phyloP scores from a whole-genome alignment of 352 stramenopile genomes.

The Pythium coloratum region DNA sequence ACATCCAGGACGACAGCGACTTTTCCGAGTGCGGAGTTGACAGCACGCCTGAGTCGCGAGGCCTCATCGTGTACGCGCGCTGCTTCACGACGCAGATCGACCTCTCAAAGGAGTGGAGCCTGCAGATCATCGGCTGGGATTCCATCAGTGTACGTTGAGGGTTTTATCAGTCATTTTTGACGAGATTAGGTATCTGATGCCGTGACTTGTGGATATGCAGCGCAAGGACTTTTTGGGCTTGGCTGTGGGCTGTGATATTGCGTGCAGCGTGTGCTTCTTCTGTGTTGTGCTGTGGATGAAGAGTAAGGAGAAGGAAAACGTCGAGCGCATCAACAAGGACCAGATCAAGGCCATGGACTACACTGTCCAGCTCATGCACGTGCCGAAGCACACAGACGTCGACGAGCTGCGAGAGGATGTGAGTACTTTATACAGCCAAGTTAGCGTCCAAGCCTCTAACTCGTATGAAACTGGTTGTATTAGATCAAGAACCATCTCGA shows the following conservation, averaged over 20 bases:
- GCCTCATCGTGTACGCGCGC: conserved; percentile 66
- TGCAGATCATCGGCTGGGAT: conserved; percentile 81
- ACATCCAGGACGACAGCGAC: conserved; percentile 55
- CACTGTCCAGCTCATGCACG: conserved; percentile 71
- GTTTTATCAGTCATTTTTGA: not conserved
- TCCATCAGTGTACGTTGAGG: conserved; percentile 60
- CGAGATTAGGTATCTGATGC: not conserved
- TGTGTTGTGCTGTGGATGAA: conserved; percentile 71
- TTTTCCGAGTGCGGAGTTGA: conserved; percentile 44
- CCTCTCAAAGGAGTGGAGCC: conserved; percentile 64
- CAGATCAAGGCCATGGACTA: conserved; percentile 78
- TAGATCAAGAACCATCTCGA: conserved; percentile 72
- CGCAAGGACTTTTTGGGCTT: conserved; percentile 66
- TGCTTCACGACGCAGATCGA: conserved; percentile 83
- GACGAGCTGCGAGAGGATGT: conserved; percentile 64
- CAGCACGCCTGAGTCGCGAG: conserved; percentile 27
- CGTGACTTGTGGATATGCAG: conserved; percentile 29
- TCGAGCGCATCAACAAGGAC: conserved; percentile 52
- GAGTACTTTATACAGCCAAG: not conserved
- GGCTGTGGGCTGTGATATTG: conserved; percentile 70
- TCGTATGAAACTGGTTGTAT: not conserved
- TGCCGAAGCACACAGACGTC: conserved; percentile 63
- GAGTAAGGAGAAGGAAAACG: conserved; percentile 63
- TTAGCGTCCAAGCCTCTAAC: not conserved
- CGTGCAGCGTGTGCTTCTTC: conserved; percentile 68